Evolutionary conservation across 257 asterid species (phyloP), one percentile per base, ranked within the genome.

Genomic region (Asclepias syriaca): DNA sequence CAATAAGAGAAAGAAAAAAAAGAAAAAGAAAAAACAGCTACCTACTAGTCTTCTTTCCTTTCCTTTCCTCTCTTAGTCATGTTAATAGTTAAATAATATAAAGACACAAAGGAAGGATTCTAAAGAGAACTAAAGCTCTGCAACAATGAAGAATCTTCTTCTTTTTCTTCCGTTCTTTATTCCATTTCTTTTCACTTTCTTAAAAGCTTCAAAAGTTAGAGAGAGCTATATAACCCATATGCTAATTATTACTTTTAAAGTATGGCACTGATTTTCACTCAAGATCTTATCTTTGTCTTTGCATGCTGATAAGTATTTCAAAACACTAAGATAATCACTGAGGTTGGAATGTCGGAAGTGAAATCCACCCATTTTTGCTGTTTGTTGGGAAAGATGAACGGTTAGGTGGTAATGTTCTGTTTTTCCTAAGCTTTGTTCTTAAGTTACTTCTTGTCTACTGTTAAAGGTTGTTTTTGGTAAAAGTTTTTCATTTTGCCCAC

Each of bases 101-200:
- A 4, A 34, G 39, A 34, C 39, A 4, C 39, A 34, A 34, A 34
- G 9, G 21, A 18, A 34, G 9, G 21, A 37, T 3, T 4, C 48
- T 7, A 43, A 45, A 51, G 65, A 68, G 80, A 80, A 82, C 76
- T 80, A 85, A 82, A 87, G 77, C 73, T 72, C 76, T n/a, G 73
- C 66, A 78, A 68, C 87, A 83, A 81, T 85, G 86, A 82, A 79
- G 56, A 51, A 51, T 51, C 21, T 51, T 14, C 16, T 10, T 76
- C 72, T 80, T 79, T 73, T 81, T 82, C 34, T 29, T 29, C 34
- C 34, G 0, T 29, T 29, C 27, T 24, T 24, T 24, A 24, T 24
- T 24, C 27, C 3, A 29, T 29, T 29, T 29, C 34, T 29, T 79
- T 80, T 76, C 21, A 39, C 53, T 61, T 70, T 64, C 68, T 64